phyloP scores from a whole-genome alignment of 202 grass and related monocot species.

The Elaeis oleifera region DNA sequence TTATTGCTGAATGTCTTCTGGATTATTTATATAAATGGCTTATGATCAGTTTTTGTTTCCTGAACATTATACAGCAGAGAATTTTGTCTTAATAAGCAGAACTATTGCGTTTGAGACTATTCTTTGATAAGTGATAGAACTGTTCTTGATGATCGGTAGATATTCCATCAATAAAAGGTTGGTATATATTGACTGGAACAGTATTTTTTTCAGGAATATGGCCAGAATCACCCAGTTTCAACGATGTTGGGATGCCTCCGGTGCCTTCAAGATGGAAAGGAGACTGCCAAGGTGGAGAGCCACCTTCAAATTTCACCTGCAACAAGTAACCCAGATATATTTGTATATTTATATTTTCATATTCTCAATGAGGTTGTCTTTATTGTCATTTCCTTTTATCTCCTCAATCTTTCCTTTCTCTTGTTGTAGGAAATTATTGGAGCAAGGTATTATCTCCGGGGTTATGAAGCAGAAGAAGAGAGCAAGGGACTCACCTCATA shows the following conservation, averaged over 20 bases:
- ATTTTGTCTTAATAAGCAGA: too few relatives aligned
- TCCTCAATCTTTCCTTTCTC: not conserved
- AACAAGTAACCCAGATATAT: constrained; percentile 38
- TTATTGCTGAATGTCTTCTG: too few relatives aligned
- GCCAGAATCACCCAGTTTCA: constrained; percentile 74
- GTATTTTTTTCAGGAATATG: constrained; percentile 43
- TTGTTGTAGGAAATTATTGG: constrained; percentile 57
- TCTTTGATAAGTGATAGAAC: too few relatives aligned
- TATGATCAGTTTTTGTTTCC: too few relatives aligned
- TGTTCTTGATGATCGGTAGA: too few relatives aligned
- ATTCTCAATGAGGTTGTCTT: not conserved
- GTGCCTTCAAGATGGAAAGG: constrained; percentile 75
- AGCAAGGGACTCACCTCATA: not conserved
- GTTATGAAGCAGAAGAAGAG: constrained; percentile 52
- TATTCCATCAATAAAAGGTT: too few relatives aligned
- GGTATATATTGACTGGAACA: too few relatives aligned
- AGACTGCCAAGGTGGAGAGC: constrained; percentile 42
- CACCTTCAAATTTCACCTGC: constrained; percentile 54
- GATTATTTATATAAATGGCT: too few relatives aligned
- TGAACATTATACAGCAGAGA: too few relatives aligned
- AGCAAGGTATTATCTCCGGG: constrained; percentile 65
- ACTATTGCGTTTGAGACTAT: too few relatives aligned
- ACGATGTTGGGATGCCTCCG: constrained; percentile 51
- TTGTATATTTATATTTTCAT: too few relatives aligned
- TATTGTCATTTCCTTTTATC: too few relatives aligned